Evolutionary conservation across 2,329 filamentous ascomycete genomes (phyloP), one percentile per base, ranked within the genome.

Genomic region (Penicillium sp.): DNA sequence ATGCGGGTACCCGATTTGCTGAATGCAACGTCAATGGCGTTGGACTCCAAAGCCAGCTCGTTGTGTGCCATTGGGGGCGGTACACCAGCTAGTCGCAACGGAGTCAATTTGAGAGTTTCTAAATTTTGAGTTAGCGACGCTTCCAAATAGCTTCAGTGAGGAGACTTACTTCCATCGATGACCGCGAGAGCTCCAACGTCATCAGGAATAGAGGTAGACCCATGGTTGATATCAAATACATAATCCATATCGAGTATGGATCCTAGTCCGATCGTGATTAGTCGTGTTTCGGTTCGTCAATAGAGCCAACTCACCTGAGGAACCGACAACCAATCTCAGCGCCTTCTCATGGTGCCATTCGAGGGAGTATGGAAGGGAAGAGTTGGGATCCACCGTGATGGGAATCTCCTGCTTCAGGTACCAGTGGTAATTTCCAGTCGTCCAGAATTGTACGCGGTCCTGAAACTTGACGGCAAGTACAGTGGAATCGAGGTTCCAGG

Each of bases 361-460:
- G 46, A 76, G 65, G 14, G 64, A 57, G 30, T 62, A 63, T 8
- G 64, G 62, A 31, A 53, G 38, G 31, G 57, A 49, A 9, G 53
- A 55, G 11, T 57, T 46, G 12, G 56, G 59, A 41, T 63, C 62
- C 25, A 60, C 53, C 7, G 67, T 60, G 6, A 78, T 72, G 6
- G 74, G 71, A 6, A 96, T 77, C 65, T 96, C 90, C 67, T 95
- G 90, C 73, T 99, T 99, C 13, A 99, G 77, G 68, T 97, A 97
- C 81, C 93, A 99, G 66, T 97, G 89, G 60, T 99, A 99, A 68
- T 99, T 99, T 16, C 89, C 88, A 79, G 87, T 95, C 0, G 90
- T 95, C 93, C 93, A 99, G 1, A 99, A 75, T 65, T 99, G 93
- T n/a, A 93, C 74, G 48, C 82, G 80, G 56, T 90, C 81, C 28